Conservation (phyloP, 192 early-diverging fungal genomes). For the Dispira simplex region DNA sequence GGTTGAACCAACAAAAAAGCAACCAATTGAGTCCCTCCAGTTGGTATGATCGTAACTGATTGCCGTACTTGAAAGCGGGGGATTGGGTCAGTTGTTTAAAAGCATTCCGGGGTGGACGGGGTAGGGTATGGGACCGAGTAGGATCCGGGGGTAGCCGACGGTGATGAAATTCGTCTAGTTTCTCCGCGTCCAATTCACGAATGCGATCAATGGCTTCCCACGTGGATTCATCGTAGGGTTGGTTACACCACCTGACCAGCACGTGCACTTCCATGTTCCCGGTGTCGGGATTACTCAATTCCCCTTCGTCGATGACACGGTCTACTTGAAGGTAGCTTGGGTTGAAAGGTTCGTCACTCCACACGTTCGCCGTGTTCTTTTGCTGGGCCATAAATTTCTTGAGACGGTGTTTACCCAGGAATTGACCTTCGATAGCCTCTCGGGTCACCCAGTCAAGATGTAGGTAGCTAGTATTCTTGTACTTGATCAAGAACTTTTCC, state of each 20-base stretch:
- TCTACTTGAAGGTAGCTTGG: conserved; percentile 53
- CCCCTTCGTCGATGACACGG: conserved; percentile 72
- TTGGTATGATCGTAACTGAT: conserved; percentile 75
- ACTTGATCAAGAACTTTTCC: conserved; percentile 61
- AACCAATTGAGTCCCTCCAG: conserved; percentile 86
- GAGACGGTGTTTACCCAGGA: conserved; percentile 49
- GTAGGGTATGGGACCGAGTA: conserved; percentile 25
- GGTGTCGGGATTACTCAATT: conserved; percentile 29
- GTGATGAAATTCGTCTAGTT: conserved; percentile 47
- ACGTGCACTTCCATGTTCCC: conserved; percentile 42
- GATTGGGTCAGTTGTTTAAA: conserved; percentile 43
- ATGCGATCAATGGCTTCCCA: conserved; percentile 52
- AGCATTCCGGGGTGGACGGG: conserved; percentile 27
- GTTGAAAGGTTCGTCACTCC: conserved; percentile 35
- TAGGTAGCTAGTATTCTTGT: conserved; percentile 63
- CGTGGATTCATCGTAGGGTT: conserved; percentile 51
- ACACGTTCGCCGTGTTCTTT: conserved; percentile 30
- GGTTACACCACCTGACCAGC: conserved; percentile 60
- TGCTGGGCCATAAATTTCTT: conserved; percentile 60
- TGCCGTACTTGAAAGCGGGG: conserved; percentile 40
- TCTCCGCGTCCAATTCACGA: conserved; percentile 39
- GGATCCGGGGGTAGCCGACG: conserved; percentile 37
- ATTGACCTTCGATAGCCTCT: conserved; percentile 27
- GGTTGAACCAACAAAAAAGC: conserved; percentile 63
- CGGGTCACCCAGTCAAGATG: conserved; percentile 57